These are phyloP conservation scores for Arabis hirsuta DNA, from an alignment of 345 rosid species.

Conservation along the genomic window DNA sequence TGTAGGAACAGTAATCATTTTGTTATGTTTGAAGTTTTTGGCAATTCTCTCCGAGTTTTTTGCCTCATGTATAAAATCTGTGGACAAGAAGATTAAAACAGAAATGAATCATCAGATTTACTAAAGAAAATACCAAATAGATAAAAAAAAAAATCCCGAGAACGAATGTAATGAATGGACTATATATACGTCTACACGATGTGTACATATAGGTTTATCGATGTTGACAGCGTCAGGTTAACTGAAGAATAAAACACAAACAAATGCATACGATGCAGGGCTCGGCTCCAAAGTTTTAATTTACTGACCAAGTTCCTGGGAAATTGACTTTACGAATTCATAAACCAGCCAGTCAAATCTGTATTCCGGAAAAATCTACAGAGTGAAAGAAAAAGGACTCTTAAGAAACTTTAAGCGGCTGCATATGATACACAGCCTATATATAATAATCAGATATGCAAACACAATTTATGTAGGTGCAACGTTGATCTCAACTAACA, in stretches of 20 bases:
- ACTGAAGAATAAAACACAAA: slow-evolving; percentile 2
- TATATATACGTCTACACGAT: slow-evolving; percentile 5
- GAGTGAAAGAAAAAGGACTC: slow-evolving; percentile 30
- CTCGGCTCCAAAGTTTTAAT: slow-evolving; percentile 7
- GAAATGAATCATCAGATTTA: slow-evolving; percentile 17
- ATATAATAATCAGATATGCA: slow-evolving; percentile 16
- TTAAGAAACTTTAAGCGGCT: slow-evolving; percentile 7
- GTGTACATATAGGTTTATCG: background rate
- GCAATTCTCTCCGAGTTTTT: slow-evolving; percentile 78
- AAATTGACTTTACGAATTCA: slow-evolving; percentile 67
- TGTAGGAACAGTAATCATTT: slow-evolving; percentile 59
- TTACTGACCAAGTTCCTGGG: slow-evolving; percentile 83
- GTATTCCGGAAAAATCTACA: slow-evolving; percentile 81
- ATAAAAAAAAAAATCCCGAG: background rate
- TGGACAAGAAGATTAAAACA: background rate
- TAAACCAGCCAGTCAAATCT: slow-evolving; percentile 79
- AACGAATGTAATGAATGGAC: slow-evolving; percentile 14
- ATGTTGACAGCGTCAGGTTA: background rate
- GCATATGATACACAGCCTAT: slow-evolving; percentile 10
- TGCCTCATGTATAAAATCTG: slow-evolving; percentile 92
- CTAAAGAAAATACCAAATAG: background rate
- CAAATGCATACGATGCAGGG: slow-evolving; percentile 2
- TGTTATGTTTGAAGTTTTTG: slow-evolving; percentile 61
- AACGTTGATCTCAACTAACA: slow-evolving; percentile 9
- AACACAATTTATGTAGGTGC: slow-evolving; percentile 10